Conservation (phyloP, 2,329 filamentous ascomycete genomes). For the Pestalotiopsis sp. region DNA sequence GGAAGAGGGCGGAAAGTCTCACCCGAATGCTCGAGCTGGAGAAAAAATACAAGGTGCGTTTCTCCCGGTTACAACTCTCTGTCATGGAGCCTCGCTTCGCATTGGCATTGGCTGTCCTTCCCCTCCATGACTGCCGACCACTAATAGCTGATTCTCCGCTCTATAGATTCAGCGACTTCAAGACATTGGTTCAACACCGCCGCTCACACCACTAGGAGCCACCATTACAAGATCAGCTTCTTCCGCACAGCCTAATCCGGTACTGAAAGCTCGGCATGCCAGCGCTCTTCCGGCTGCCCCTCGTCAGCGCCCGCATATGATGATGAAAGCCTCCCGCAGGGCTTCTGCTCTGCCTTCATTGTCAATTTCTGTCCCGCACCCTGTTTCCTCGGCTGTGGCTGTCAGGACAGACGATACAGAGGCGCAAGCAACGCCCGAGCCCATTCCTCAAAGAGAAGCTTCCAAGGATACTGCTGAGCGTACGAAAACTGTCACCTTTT, state of each 20-base stretch:
- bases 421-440: conserved; percentile 11
- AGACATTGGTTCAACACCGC: conserved; percentile 26
- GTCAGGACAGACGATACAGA: conserved; percentile 19
- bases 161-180: conserved; percentile 38
- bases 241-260: conserved; percentile 26
- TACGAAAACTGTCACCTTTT: conserved; percentile 41
- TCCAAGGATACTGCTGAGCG: conserved; percentile 23
- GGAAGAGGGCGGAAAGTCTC: conserved; percentile 47
- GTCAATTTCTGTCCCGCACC: conserved; percentile 32
- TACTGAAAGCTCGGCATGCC: conserved; percentile 30
- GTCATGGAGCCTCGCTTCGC: conserved; percentile 5
- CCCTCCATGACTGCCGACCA: conserved; percentile 24
- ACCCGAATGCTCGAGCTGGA: conserved; percentile 62
- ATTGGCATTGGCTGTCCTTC: conserved; percentile 12
- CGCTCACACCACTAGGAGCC: conserved; percentile 25
- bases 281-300: conserved; percentile 32
- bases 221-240: conserved; percentile 27
- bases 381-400: conserved; percentile 21
- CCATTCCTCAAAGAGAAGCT: neutral
- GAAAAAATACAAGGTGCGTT: conserved; percentile 56
- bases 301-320: conserved; percentile 27
- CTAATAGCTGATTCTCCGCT: conserved; percentile 27
- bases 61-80: conserved; percentile 25
- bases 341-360: conserved; percentile 30
- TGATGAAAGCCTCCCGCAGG: conserved; percentile 33